These are phyloP conservation scores for Stagonosporopsis chrysanthemi DNA, from an alignment of 2,329 filamentous ascomycete species.

Conservation along the genomic window DNA sequence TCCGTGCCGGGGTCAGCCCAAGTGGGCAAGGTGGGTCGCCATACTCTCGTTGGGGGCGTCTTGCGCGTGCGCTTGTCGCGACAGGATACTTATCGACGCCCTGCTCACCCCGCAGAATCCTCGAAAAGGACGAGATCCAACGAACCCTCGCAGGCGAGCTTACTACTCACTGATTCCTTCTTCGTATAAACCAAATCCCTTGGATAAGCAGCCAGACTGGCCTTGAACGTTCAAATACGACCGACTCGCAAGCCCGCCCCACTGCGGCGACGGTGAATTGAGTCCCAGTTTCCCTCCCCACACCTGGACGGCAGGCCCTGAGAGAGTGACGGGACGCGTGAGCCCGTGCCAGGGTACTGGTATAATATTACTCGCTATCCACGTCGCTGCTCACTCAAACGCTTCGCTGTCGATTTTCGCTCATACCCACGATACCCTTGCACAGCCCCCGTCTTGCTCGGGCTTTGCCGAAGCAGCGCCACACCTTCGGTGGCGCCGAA, in stretches of 20 bases:
- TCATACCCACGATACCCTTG: conserved; percentile 33
- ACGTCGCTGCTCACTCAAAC: conserved; percentile 33
- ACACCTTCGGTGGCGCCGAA: conserved; percentile 42
- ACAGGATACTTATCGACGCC: conserved; percentile 44
- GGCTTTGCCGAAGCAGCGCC: conserved; percentile 42
- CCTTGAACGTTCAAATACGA: conserved; percentile 30
- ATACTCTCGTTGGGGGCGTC: conserved; percentile 33
- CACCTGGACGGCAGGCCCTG: conserved; percentile 38
- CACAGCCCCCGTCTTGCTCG: conserved; percentile 41
- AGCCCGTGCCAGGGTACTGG: conserved; percentile 27
- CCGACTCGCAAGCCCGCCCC: conserved; percentile 39
- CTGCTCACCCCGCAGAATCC: conserved; percentile 36
- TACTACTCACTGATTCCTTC: conserved; percentile 18
- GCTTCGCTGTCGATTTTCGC: conserved; percentile 37
- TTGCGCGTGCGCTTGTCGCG: conserved; percentile 33
- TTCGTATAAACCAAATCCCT: conserved; percentile 29
- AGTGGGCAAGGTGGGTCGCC: conserved; percentile 36
- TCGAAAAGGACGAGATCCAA: conserved; percentile 40
- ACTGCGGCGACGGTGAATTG: conserved; percentile 40
- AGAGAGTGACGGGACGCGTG: conserved; percentile 36
- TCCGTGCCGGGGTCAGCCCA: conserved; percentile 37
- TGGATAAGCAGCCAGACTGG: conserved; percentile 31
- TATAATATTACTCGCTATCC: conserved; percentile 39
- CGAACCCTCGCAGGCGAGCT: conserved; percentile 24
- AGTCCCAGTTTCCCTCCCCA: conserved; percentile 31